Conservation (phyloP, 192 early-diverging fungal genomes). For the Chytriomyces confervae region DNA sequence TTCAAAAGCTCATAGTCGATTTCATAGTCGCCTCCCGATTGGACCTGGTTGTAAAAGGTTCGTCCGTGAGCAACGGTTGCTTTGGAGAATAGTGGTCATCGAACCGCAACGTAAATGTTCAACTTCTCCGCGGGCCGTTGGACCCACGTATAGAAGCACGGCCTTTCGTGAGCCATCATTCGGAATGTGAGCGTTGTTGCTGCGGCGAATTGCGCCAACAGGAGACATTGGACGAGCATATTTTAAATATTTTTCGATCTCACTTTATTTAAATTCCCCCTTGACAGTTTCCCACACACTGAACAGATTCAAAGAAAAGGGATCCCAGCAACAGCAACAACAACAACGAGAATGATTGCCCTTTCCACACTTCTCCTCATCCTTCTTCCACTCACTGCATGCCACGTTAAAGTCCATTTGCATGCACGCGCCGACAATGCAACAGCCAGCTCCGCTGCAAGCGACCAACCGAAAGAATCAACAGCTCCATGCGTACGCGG, state of each 20-base stretch:
- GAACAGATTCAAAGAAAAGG: too few relatives aligned
- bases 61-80: not conserved
- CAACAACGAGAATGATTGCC: too few relatives aligned
- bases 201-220: slow-evolving; percentile 6
- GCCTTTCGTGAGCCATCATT: slow-evolving; percentile 84
- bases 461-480: too few relatives aligned
- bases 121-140: slow-evolving; percentile 26
- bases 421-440: too few relatives aligned
- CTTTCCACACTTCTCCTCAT: too few relatives aligned
- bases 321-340: too few relatives aligned
- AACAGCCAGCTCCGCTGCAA: too few relatives aligned
- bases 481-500: slow-evolving; percentile 16
- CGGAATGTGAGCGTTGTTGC: slow-evolving; percentile 79
- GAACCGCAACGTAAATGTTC: slow-evolving; percentile 33
- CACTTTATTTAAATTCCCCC: too few relatives aligned
- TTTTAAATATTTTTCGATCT: too few relatives aligned
- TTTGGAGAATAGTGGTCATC: not conserved
- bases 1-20: slow-evolving; percentile 88
- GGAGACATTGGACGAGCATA: not conserved
- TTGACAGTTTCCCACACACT: too few relatives aligned
- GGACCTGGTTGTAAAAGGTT: slow-evolving; percentile 65
- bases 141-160: slow-evolving; percentile 83
- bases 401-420: too few relatives aligned
- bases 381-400: too few relatives aligned
- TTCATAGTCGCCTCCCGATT: slow-evolving; percentile 94